phyloP scores from a whole-genome alignment of 768 basidiomycete species.

The Boletus pseudopeckii region DNA sequence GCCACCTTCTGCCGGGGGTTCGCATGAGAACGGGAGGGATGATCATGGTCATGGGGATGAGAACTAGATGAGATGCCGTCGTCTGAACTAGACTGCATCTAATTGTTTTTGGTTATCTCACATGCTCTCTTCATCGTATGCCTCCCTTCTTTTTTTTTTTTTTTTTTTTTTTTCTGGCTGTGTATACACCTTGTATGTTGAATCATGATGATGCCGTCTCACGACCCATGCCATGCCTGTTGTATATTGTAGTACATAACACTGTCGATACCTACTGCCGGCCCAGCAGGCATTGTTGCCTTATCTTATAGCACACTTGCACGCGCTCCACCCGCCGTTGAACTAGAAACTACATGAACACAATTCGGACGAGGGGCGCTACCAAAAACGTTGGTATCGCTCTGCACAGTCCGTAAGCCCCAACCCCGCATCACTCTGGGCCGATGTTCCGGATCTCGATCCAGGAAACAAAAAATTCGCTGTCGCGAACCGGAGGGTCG shows the following conservation, averaged over 20 bases:
- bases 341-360: neutral
- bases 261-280: slow-evolving; percentile 30
- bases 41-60: slow-evolving; percentile 31
- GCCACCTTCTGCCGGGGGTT: slow-evolving; percentile 34
- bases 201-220: slow-evolving; percentile 15
- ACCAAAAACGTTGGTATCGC: slow-evolving; percentile 7
- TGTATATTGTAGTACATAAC: slow-evolving; percentile 30
- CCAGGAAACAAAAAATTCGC: slow-evolving; percentile 22
- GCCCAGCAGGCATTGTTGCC: slow-evolving; percentile 24
- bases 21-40: slow-evolving; percentile 29
- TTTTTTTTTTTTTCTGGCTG: neutral
- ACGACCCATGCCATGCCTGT: slow-evolving; percentile 20
- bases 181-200: slow-evolving; percentile 31
- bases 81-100: slow-evolving; percentile 15
- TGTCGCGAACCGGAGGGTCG: slow-evolving; percentile 29
- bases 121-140: slow-evolving; percentile 19
- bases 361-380: slow-evolving; percentile 1
- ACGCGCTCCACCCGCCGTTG: neutral
- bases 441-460: slow-evolving; percentile 31
- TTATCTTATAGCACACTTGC: neutral
- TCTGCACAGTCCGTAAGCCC: slow-evolving; percentile 9
- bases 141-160: neutral
- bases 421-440: slow-evolving; percentile 27
- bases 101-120: slow-evolving; percentile 13
- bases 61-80: slow-evolving; percentile 26